Evolutionary conservation across 495 filamentous ascomycete species (phyloP).

Genomic region (Penicillium flavigenum): DNA sequence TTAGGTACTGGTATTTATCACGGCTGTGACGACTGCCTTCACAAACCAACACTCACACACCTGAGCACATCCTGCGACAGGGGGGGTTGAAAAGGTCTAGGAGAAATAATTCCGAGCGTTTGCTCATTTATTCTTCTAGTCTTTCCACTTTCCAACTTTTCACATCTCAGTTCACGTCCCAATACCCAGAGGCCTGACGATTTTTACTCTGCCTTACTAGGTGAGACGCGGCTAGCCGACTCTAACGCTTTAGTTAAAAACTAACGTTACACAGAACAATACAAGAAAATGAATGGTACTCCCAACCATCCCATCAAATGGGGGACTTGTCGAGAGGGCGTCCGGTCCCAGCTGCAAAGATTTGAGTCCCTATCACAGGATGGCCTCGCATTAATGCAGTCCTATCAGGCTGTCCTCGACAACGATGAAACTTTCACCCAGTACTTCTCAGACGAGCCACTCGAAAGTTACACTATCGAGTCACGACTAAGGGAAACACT

Average conservation of each 20-base stretch:
- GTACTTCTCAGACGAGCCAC: not conserved
- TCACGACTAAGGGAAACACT: not conserved
- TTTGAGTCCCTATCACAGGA: not conserved
- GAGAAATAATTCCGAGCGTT: not conserved
- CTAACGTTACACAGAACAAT: not conserved
- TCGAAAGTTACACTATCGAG: conserved; percentile 8
- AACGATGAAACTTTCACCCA: conserved; percentile 10
- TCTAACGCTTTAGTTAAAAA: not conserved
- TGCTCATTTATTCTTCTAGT: not conserved
- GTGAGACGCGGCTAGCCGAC: not conserved
- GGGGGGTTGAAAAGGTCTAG: not conserved
- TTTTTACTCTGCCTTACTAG: not conserved
- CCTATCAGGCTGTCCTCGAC: conserved; percentile 8
- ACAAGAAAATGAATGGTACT: not conserved
- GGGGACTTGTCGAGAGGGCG: not conserved
- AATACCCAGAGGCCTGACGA: not conserved
- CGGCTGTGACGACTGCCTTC: not conserved
- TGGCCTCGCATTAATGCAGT: not conserved
- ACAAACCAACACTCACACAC: not conserved
- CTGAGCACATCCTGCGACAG: not conserved
- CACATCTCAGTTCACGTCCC: not conserved
- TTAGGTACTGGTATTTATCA: not conserved
- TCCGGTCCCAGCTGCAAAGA: not conserved
- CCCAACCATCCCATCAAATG: conserved; percentile 1
- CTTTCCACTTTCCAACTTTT: not conserved